These are phyloP conservation scores for Salix caprea DNA, from an alignment of 345 rosid genomes.

Conservation along the genomic window DNA sequence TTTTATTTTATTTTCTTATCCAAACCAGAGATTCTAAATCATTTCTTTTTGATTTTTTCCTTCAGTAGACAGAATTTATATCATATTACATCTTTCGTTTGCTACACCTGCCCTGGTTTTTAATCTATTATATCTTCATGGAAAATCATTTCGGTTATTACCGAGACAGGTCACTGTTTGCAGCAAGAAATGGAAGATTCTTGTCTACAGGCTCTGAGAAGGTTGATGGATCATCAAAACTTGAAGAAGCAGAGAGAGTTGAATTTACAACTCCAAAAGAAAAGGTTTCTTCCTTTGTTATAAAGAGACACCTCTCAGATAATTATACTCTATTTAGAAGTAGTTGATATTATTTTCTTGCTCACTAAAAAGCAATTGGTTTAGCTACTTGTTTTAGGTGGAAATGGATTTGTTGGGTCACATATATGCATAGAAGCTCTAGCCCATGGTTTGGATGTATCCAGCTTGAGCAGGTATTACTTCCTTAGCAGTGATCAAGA, in stretches of 20 bases:
- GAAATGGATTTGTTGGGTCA: conserved; percentile 97
- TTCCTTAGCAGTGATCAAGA: background rate
- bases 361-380: background rate
- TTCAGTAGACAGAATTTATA: background rate
- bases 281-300: conserved; percentile 43
- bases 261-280: conserved; percentile 69
- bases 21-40: background rate
- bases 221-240: conserved; percentile 74
- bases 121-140: background rate
- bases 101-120: background rate
- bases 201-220: conserved; percentile 64
- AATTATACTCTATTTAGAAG: conserved; percentile 6
- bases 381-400: conserved; percentile 94
- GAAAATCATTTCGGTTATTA: background rate
- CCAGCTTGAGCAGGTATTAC: conserved; percentile 90
- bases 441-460: conserved; percentile 61
- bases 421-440: conserved; percentile 85
- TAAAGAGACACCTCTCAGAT: background rate
- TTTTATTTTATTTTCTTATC: no score
- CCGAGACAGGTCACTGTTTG: conserved; percentile 32
- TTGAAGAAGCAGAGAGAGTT: conserved; percentile 87
- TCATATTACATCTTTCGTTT: background rate
- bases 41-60: background rate
- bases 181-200: conserved; percentile 40
- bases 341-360: background rate